phyloP scores from a whole-genome alignment of 2,329 filamentous ascomycete species.

The Lachnellula arida region DNA sequence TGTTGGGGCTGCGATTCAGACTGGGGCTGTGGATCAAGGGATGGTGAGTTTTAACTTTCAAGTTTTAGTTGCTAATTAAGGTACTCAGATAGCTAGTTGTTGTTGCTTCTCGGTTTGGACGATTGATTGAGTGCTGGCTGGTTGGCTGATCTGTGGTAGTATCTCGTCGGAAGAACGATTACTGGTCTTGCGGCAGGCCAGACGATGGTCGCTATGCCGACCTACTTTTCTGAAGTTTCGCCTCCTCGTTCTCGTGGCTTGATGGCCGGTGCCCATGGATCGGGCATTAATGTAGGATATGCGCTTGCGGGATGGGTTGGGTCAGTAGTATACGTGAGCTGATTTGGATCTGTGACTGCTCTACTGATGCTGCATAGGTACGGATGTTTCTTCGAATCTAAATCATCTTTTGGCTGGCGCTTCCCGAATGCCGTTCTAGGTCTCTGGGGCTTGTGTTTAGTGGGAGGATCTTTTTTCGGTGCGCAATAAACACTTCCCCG shows the following conservation, averaged over 20 bases:
- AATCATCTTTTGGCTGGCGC: slow-evolving; percentile 10
- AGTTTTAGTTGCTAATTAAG: too few relatives aligned
- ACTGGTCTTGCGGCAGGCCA: slow-evolving; percentile 43
- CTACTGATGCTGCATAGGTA: background rate
- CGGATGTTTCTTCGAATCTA: slow-evolving; percentile 6
- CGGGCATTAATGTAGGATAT: slow-evolving; percentile 11
- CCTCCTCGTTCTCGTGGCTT: slow-evolving; percentile 12
- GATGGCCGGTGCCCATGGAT: slow-evolving; percentile 12
- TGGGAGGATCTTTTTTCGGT: slow-evolving; percentile 4
- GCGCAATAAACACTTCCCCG: background rate
- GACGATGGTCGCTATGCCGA: slow-evolving; percentile 11
- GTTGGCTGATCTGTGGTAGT: background rate
- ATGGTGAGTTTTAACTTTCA: slow-evolving; percentile 4
- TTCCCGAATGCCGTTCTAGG: slow-evolving; percentile 9
- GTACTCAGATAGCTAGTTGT: too few relatives aligned
- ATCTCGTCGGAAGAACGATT: slow-evolving; percentile 40
- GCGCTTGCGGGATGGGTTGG: slow-evolving; percentile 13
- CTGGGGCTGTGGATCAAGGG: slow-evolving; percentile 6
- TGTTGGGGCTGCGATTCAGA: slow-evolving; percentile 39
- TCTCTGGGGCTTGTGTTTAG: slow-evolving; percentile 1
- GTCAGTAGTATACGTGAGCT: background rate
- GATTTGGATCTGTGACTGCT: background rate
- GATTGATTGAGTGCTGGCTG: too few relatives aligned
- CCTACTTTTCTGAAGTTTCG: slow-evolving; percentile 12
- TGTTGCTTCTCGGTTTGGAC: too few relatives aligned